A percentile compares a stretch with the other conserved stretches of the same genome.
Evolutionary conservation across 2,329 filamentous ascomycete genomes (phyloP).

Genomic region (Phyllosticta capitalensis): DNA sequence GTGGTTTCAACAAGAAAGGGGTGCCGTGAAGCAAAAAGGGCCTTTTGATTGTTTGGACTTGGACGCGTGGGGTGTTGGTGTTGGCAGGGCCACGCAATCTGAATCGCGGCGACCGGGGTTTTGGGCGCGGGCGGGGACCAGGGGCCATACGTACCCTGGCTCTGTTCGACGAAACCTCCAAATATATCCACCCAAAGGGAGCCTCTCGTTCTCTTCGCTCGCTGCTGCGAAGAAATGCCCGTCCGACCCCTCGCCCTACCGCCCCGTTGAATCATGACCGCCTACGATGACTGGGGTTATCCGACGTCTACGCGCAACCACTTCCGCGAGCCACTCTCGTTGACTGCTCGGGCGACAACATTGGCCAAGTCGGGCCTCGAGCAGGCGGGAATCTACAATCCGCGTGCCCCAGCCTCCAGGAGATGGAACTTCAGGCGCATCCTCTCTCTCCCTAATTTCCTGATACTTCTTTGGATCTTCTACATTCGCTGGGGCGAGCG

Average conservation of each 20-base stretch:
- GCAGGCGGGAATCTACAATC: neutral
- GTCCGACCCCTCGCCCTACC: neutral
- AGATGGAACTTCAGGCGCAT: constrained; percentile 8
- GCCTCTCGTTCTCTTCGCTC: neutral
- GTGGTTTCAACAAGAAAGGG: neutral
- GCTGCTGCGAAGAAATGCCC: neutral
- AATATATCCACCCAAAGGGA: neutral
- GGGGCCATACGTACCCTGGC: neutral
- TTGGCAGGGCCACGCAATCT: neutral
- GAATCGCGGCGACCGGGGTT: neutral
- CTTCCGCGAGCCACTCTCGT: constrained; percentile 27
- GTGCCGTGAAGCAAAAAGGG: neutral
- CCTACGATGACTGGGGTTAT: constrained; percentile 31
- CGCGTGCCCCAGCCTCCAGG: neutral
- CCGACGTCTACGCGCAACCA: constrained; percentile 20
- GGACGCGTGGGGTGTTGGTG: too few species aligned
- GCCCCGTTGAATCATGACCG: constrained; percentile 21
- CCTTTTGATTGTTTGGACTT: neutral
- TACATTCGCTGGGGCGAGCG: constrained; percentile 79
- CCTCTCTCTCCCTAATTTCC: constrained; percentile 46
- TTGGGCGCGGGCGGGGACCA: neutral
- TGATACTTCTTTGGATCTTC: constrained; percentile 66
- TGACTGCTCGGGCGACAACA: constrained; percentile 22
- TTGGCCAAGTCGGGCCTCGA: constrained; percentile 17
- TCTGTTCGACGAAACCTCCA: constrained; percentile 16